A percentile compares a stretch with the other conserved stretches of the same genome.
These are phyloP conservation scores for Plectranthus barbatus DNA, from an alignment of 257 asterid genomes.

Conservation along the genomic window DNA sequence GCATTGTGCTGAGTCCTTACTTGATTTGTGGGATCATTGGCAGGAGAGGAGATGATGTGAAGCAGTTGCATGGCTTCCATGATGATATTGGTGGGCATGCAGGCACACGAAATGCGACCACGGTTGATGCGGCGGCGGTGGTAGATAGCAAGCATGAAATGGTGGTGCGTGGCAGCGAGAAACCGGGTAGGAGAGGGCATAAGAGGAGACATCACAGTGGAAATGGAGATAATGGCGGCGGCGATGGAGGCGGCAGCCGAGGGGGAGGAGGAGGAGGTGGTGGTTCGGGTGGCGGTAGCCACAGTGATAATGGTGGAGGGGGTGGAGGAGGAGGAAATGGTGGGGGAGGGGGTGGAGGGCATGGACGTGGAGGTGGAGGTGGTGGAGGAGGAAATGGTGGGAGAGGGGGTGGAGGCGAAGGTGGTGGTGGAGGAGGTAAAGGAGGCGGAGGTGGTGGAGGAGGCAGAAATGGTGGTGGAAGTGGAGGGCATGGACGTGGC, in stretches of 20 bases:
- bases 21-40: conserved; percentile 21
- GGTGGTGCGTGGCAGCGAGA: no score
- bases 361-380: not conserved
- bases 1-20: conserved; percentile 19
- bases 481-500: not conserved
- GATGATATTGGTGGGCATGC: not conserved
- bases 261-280: not conserved
- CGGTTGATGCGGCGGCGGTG: no score
- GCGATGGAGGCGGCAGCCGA: not conserved
- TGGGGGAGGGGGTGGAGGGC: not conserved
- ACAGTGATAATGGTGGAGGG: not conserved
- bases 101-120: conserved; percentile 12
- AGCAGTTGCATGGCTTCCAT: not conserved
- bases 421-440: not conserved
- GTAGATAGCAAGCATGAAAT: not conserved
- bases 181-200: not conserved
- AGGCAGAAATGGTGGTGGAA: not conserved
- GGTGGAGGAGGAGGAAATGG: conserved; percentile 11
- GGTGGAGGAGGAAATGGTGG: not conserved
- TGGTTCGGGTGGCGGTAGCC: not conserved
- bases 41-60: not conserved
- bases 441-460: not conserved
- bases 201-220: not conserved
- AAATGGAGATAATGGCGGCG: not conserved
- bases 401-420: not conserved